Base-by-base conservation (phyloP, 2,329 filamentous ascomycete species). In the Apiospora arundinis region DNA sequence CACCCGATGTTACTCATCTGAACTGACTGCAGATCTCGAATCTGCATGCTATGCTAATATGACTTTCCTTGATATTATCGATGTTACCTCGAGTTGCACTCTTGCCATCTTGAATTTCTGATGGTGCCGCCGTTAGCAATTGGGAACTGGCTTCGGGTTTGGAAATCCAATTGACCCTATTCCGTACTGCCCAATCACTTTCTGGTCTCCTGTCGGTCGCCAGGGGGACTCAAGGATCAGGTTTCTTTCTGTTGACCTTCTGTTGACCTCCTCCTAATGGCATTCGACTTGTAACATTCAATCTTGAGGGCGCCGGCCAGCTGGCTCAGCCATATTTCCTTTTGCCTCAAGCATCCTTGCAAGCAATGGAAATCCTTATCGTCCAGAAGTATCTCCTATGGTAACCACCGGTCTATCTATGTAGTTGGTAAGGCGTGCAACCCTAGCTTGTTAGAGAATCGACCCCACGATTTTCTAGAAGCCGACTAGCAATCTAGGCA, bases 391-490 rank as follows among this genome's bases (percentile, higher is more conserved):
- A 28, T 23, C 23, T 56, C 12, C 23, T 28, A 28, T 14, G 14
- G 16, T 32, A 28, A 32, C 28, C 49, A 18, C 16, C 49, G 25
- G 25, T 25, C 49, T 32, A 25, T 32, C 49, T 16, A 56, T 25
- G 14, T 32, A 25, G 52, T 37, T 32, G 49, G 52, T 37, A 60
- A 37, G 16, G 52, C 52, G 52, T 60, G 52, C 52, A 21, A 60
- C 52, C 52, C 52, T 60, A 63, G 56, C 32, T 32, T 28, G 56
- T 63, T 28, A 40, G 56, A 32, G 32, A 63, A n/a, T 63, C 56
- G n/a, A 63, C 56, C 56, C 56, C 56, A 40, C 56, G 56, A 40
- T 63, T 40, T 63, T 63, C 56, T 60, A 60, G 52, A 60, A 60
- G 25, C 52, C 52, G 28, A 60, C 52, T 60, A 60, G 42, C 42